These are phyloP conservation scores for Bisporella sp. DNA, from an alignment of 2,329 filamentous ascomycete genomes.

Conservation along the genomic window DNA sequence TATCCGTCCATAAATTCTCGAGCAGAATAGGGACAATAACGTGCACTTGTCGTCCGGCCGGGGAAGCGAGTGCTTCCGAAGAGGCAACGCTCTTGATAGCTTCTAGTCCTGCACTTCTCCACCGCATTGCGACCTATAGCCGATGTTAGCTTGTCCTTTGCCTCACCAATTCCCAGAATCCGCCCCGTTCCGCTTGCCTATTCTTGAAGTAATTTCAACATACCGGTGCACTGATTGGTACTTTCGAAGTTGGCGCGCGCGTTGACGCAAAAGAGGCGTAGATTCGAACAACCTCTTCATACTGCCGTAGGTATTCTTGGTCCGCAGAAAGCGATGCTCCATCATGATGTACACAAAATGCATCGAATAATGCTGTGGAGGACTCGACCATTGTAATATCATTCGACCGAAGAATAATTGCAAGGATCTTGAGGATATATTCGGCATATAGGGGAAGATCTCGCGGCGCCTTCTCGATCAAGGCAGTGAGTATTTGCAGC, in stretches of 20 bases:
- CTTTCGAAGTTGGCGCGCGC: constrained; percentile 42
- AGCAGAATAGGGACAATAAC: constrained; percentile 79
- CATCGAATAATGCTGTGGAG: constrained; percentile 77
- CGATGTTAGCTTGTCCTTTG: too few relatives aligned
- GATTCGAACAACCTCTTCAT: constrained; percentile 70
- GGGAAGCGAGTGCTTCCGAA: constrained; percentile 70
- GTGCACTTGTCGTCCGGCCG: constrained; percentile 69
- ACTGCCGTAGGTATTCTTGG: constrained; percentile 73
- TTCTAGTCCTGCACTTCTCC: constrained; percentile 65
- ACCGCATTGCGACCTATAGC: constrained; percentile 58
- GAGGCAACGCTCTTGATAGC: constrained; percentile 77
- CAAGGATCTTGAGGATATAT: constrained; percentile 78
- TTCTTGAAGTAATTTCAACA: constrained; percentile 45
- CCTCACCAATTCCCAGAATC: background rate
- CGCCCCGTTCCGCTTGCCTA: background rate
- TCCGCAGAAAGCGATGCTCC: constrained; percentile 79
- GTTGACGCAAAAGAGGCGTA: constrained; percentile 78
- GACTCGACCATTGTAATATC: constrained; percentile 93
- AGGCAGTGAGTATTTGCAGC: constrained; percentile 80
- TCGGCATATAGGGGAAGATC: constrained; percentile 84
- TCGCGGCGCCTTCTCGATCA: constrained; percentile 88
- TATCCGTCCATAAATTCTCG: constrained; percentile 75
- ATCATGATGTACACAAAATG: constrained; percentile 85
- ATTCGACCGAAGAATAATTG: constrained; percentile 73
- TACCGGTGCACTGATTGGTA: constrained; percentile 60